Evolutionary conservation across 2,329 filamentous ascomycete genomes (phyloP).

Genomic region (Cladosporium phlei): DNA sequence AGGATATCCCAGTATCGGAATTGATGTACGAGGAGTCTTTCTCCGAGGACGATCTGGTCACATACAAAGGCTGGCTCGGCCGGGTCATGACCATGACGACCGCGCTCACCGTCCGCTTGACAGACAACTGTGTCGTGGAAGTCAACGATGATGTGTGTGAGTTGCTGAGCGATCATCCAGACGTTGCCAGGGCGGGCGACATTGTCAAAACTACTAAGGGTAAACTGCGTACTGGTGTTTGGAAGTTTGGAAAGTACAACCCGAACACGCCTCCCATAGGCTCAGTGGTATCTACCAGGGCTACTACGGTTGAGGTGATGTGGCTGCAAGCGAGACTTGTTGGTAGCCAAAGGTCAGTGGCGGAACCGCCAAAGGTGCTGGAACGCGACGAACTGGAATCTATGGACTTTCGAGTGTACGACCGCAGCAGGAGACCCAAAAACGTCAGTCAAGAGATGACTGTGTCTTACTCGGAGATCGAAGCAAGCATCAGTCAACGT

Average conservation of each 20-base stretch:
- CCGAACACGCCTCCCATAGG: slow-evolving; percentile 47
- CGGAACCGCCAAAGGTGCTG: slow-evolving; percentile 25
- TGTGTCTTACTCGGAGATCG: slow-evolving; percentile 32
- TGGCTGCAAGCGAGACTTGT: slow-evolving; percentile 47
- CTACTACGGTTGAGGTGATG: slow-evolving; percentile 43
- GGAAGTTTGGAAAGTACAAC: slow-evolving; percentile 50
- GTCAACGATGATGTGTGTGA: slow-evolving; percentile 43
- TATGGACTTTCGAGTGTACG: slow-evolving; percentile 40
- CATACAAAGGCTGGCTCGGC: slow-evolving; percentile 55
- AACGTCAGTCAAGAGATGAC: slow-evolving; percentile 15
- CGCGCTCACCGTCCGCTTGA: slow-evolving; percentile 48
- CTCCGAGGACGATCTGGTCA: slow-evolving; percentile 49
- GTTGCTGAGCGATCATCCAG: slow-evolving; percentile 15
- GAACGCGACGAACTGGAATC: slow-evolving; percentile 40
- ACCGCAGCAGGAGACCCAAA: slow-evolving; percentile 22
- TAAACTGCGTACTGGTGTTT: slow-evolving; percentile 48
- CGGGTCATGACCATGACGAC: slow-evolving; percentile 47
- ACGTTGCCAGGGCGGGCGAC: slow-evolving; percentile 35
- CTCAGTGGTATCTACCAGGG: slow-evolving; percentile 48
- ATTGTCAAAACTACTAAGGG: slow-evolving; percentile 49
- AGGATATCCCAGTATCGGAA: slow-evolving; percentile 29
- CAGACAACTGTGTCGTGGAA: slow-evolving; percentile 51
- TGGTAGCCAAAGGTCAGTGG: slow-evolving; percentile 15
- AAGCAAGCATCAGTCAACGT: slow-evolving; percentile 26
- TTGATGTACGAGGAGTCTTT: slow-evolving; percentile 29